A percentile compares a stretch with the other conserved stretches of the same genome.
Evolutionary conservation across 1,284 basidiomycete species (phyloP).

Genomic region (Xerocomus nothofagi): DNA sequence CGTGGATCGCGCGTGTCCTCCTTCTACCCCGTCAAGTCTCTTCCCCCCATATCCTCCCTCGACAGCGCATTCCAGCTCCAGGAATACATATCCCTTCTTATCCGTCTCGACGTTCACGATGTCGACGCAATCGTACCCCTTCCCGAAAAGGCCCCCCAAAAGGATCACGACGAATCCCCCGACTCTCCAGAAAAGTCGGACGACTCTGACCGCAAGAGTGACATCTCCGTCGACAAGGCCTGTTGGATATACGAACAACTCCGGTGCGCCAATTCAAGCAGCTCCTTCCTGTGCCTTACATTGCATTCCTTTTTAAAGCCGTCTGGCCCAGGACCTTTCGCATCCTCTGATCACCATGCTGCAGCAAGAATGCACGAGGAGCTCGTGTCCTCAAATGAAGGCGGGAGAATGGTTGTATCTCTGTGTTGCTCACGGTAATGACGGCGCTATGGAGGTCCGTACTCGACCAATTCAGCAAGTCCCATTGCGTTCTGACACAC

Average conservation of each 20-base stretch:
- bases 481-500: constrained; percentile 10
- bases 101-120: constrained; percentile 85
- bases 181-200: constrained; percentile 43
- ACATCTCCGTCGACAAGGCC: constrained; percentile 68
- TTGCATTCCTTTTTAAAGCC: constrained; percentile 46
- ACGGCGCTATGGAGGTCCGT: constrained; percentile 72
- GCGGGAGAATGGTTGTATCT: constrained; percentile 96
- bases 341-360: constrained; percentile 87
- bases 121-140: constrained; percentile 80
- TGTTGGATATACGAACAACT: constrained; percentile 98
- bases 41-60: constrained; percentile 67
- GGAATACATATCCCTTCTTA: constrained; percentile 89
- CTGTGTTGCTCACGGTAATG: constrained; percentile 88
- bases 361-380: constrained; percentile 80
- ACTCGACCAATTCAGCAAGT: constrained; percentile 1
- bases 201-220: constrained; percentile 45
- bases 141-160: constrained; percentile 46
- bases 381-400: constrained; percentile 94
- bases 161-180: constrained; percentile 41
- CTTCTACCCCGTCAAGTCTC: constrained; percentile 69
- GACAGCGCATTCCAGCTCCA: constrained; percentile 94
- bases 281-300: too few species aligned
- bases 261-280: constrained; percentile 50
- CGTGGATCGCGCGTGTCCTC: constrained; percentile 74
- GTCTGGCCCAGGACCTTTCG: constrained; percentile 89